Evolutionary conservation across 177 flowering plant species (phyloP).

Genomic region (Telopea speciosissima): DNA sequence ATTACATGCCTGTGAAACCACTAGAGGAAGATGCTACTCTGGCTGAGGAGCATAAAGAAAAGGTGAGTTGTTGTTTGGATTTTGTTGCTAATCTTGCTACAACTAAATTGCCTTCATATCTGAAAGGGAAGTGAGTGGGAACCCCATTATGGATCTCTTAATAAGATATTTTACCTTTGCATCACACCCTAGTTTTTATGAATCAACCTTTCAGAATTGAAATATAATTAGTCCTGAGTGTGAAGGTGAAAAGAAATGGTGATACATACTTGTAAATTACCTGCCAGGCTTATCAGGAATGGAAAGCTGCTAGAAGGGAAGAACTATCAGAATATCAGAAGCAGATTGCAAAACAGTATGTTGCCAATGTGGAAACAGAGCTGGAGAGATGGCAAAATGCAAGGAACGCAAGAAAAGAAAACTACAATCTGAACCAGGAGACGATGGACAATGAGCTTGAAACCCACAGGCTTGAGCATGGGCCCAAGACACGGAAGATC

Average conservation of each 20-base stretch:
- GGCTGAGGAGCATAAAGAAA: conserved; percentile 55
- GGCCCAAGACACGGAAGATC: conserved; percentile 83
- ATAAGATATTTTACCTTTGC: no score
- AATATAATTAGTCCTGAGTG: no score
- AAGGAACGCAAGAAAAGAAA: conserved; percentile 54
- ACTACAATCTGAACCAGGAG: conserved; percentile 59
- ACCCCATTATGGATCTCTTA: no score
- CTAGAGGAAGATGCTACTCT: conserved; percentile 56
- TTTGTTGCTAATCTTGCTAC: no score
- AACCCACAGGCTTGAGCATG: conserved; percentile 90
- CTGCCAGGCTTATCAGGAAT: conserved; percentile 59
- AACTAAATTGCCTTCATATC: no score
- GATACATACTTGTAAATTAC: not conserved
- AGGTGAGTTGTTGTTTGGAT: conserved; percentile 33
- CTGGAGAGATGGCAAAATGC: conserved; percentile 86
- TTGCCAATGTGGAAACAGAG: conserved; percentile 76
- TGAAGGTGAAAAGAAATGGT: no score
- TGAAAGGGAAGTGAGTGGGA: no score
- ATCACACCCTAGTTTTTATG: no score
- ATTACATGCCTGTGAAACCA: conserved; percentile 64
- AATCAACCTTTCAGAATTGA: no score
- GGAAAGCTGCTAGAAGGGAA: conserved; percentile 81
- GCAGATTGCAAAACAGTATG: conserved; percentile 58
- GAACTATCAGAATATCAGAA: conserved; percentile 83
- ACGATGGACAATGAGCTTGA: conserved; percentile 97